A percentile compares a stretch with the other conserved stretches of the same genome.
These are phyloP conservation scores for Globisporangium carolinianum DNA, from an alignment of 352 stramenopile species.

Conservation along the genomic window DNA sequence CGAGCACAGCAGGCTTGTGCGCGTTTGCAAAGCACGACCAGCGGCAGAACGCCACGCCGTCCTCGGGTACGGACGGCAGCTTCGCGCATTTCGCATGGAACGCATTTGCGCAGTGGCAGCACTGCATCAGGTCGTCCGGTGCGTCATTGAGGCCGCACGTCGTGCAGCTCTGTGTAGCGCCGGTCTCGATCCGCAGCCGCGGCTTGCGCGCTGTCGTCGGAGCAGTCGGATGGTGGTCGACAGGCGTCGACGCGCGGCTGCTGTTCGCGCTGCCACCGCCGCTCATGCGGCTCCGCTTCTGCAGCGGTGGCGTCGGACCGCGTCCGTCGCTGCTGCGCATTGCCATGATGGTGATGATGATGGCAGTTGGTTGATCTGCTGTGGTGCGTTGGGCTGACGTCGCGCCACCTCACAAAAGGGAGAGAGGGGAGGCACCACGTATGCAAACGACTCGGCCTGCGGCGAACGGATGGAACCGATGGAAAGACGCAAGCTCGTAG, in stretches of 20 bases:
- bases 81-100: slow-evolving; percentile 69
- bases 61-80: slow-evolving; percentile 49
- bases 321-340: slow-evolving; percentile 1
- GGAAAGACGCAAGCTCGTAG: no score
- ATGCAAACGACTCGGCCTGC: no score
- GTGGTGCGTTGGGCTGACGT: background rate
- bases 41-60: slow-evolving; percentile 59
- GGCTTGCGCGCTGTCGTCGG: background rate
- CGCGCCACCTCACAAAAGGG: no score
- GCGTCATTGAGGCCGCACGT: slow-evolving; percentile 7
- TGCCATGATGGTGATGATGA: background rate
- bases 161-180: slow-evolving; percentile 9
- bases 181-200: slow-evolving; percentile 1
- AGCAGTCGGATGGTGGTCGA: background rate
- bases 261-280: background rate
- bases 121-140: slow-evolving; percentile 35
- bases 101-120: slow-evolving; percentile 34
- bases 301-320: slow-evolving; percentile 2
- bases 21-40: slow-evolving; percentile 57
- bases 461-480: no score
- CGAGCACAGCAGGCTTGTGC: slow-evolving; percentile 21
- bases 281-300: slow-evolving; percentile 6
- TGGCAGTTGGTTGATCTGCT: background rate
- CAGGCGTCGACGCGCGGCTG: slow-evolving; percentile 5
- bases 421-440: background rate